Conservation (phyloP, 1,284 basidiomycete species). For the Limonomyces culmigenus region DNA sequence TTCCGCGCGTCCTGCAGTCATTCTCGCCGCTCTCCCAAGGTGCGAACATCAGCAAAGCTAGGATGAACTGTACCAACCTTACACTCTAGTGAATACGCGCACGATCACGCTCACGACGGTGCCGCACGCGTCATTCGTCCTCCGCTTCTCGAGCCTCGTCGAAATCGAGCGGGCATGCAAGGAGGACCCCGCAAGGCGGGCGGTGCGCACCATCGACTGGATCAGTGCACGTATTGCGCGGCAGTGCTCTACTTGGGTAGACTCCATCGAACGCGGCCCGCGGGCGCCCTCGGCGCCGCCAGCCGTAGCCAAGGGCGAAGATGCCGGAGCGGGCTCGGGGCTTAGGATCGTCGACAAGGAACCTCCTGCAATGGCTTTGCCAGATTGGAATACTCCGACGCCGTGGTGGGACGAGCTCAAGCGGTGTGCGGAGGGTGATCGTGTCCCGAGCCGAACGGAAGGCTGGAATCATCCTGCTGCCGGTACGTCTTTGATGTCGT, state of each 20-base stretch:
- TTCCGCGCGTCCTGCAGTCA: slow-evolving; percentile 59
- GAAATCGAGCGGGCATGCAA: slow-evolving; percentile 53
- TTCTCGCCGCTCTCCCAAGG: slow-evolving; percentile 73
- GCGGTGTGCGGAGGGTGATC: slow-evolving; percentile 58
- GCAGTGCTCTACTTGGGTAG: slow-evolving; percentile 49
- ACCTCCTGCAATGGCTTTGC: slow-evolving; percentile 17
- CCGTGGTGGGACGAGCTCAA: slow-evolving; percentile 77
- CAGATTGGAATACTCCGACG: slow-evolving; percentile 21
- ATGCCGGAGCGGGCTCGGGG: not conserved
- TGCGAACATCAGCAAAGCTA: slow-evolving; percentile 12
- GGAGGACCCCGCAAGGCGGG: slow-evolving; percentile 63
- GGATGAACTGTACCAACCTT: not conserved
- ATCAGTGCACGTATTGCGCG: slow-evolving; percentile 49
- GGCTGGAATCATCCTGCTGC: slow-evolving; percentile 75
- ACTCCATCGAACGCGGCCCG: slow-evolving; percentile 20
- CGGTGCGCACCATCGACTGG: slow-evolving; percentile 65
- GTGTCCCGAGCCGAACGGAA: slow-evolving; percentile 47
- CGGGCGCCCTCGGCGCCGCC: too few species aligned
- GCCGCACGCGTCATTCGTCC: slow-evolving; percentile 47
- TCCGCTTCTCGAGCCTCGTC: slow-evolving; percentile 57
- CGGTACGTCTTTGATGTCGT: slow-evolving; percentile 25
- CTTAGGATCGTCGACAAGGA: slow-evolving; percentile 14
- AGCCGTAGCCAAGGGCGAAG: not conserved
- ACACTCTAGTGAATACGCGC: slow-evolving; percentile 47
- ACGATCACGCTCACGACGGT: slow-evolving; percentile 55